Evolutionary conservation across 2,329 filamentous ascomycete genomes (phyloP).

Genomic region (Cordyceps tenuipes): DNA sequence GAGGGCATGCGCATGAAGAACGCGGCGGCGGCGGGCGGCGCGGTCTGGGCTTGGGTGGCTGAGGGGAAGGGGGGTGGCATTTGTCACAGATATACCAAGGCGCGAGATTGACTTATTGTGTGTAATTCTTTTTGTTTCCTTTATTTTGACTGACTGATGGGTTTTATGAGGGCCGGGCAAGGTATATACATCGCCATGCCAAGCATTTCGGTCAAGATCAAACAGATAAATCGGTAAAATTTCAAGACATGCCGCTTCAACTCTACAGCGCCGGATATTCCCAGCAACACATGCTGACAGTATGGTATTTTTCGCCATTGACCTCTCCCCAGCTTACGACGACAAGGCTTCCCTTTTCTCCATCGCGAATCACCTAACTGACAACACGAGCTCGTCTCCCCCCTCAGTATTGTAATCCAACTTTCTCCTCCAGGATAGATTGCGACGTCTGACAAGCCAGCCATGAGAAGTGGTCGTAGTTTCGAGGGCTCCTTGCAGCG

Average conservation of each 20-base stretch:
- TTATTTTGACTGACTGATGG: background rate
- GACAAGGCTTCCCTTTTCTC: background rate
- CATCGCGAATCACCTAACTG: background rate
- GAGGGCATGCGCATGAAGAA: slow-evolving; percentile 48
- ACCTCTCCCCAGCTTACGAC: background rate
- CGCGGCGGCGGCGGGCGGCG: slow-evolving; percentile 40
- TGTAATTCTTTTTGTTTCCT: background rate
- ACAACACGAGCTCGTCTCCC: background rate
- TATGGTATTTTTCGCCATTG: background rate
- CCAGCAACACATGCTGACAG: background rate
- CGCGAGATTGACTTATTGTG: background rate
- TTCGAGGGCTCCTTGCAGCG: background rate
- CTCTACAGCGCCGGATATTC: background rate
- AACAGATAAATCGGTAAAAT: slow-evolving; percentile 5
- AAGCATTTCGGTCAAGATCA: background rate
- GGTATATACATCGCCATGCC: no score
- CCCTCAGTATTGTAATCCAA: background rate
- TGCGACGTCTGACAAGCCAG: background rate
- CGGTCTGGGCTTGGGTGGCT: slow-evolving; percentile 41
- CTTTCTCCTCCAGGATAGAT: background rate
- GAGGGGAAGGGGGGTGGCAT: slow-evolving; percentile 12
- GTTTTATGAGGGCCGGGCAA: background rate
- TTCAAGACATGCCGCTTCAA: background rate
- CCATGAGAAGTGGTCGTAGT: background rate
- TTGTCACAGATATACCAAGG: background rate